Percentiles rank a stretch among this genome's conserved stretches.
These are phyloP conservation scores for Sporothrix globosa DNA, from an alignment of 2,329 filamentous ascomycete species.

Conservation along the genomic window DNA sequence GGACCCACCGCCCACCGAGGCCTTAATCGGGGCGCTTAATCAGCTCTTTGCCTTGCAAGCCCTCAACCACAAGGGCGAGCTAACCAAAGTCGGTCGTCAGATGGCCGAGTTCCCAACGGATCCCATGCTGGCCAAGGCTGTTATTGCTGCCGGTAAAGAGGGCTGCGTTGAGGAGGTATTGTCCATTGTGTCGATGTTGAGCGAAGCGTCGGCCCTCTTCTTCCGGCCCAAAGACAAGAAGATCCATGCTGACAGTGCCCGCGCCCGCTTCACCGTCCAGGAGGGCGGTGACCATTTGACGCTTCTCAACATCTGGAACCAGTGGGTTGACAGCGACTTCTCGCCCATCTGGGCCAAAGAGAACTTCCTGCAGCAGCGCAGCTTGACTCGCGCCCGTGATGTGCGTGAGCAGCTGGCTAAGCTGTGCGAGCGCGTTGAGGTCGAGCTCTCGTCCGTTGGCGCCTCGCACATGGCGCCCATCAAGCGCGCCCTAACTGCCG, in stretches of 20 bases:
- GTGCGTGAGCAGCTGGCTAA: conserved; percentile 91
- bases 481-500: conserved; percentile 83
- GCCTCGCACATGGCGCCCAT: conserved; percentile 75
- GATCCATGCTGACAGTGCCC: conserved; percentile 88
- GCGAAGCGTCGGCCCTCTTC: conserved; percentile 85
- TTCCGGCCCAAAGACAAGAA: conserved; percentile 97
- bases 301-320: conserved; percentile 89
- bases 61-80: conserved; percentile 81
- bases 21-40: conserved; percentile 85
- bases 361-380: conserved; percentile 91
- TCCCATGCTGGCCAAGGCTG: conserved; percentile 85
- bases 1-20: conserved; percentile 87
- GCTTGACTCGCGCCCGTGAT: conserved; percentile 84
- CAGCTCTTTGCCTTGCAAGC: conserved; percentile 89
- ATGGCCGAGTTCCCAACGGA: conserved; percentile 76
- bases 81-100: conserved; percentile 88
- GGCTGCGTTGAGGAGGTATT: conserved; percentile 94
- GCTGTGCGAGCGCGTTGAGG: conserved; percentile 90
- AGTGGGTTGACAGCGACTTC: conserved; percentile 93
- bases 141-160: conserved; percentile 85
- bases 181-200: conserved; percentile 91
- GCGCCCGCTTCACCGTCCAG: conserved; percentile 83
- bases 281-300: conserved; percentile 90
- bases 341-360: conserved; percentile 84
- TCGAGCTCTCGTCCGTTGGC: conserved; percentile 70